Conservation (phyloP, 257 asterid genomes). For the Henckelia pumila region DNA sequence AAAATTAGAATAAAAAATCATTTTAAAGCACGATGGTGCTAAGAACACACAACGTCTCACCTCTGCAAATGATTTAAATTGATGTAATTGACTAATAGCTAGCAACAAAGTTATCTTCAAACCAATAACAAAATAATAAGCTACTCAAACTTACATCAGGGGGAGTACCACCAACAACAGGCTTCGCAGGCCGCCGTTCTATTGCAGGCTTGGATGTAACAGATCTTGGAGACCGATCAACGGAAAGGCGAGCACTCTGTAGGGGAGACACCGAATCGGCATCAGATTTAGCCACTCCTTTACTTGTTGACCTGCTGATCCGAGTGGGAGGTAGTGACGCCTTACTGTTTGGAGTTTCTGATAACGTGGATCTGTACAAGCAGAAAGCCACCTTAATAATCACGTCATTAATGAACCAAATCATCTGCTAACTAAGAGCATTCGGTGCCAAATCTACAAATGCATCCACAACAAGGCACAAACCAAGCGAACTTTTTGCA, state of each 20-base stretch:
- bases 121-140: background rate
- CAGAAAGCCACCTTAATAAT: constrained; percentile 13
- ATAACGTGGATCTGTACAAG: constrained; percentile 52
- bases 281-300: constrained; percentile 66
- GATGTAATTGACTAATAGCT: background rate
- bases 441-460: constrained; percentile 29
- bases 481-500: constrained; percentile 10
- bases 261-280: constrained; percentile 59
- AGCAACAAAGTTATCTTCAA: background rate
- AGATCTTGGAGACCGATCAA: constrained; percentile 61
- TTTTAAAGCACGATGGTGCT: constrained; percentile 1
- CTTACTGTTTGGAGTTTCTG: constrained; percentile 65
- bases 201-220: constrained; percentile 58
- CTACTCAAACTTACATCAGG: constrained; percentile 60
- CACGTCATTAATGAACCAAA: background rate
- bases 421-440: constrained; percentile 14
- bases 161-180: constrained; percentile 36
- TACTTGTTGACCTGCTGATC: constrained; percentile 36
- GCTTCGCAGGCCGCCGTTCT: constrained; percentile 63
- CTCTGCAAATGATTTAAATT: background rate
- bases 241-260: constrained; percentile 51
- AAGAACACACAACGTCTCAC: background rate
- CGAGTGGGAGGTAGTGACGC: constrained; percentile 56
- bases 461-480: constrained; percentile 13
- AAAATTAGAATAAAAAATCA: constrained; percentile 16